Evolutionary conservation across 345 rosid species (phyloP), one percentile per base, ranked within the genome.

Genomic region (Microthlaspi erraticum): DNA sequence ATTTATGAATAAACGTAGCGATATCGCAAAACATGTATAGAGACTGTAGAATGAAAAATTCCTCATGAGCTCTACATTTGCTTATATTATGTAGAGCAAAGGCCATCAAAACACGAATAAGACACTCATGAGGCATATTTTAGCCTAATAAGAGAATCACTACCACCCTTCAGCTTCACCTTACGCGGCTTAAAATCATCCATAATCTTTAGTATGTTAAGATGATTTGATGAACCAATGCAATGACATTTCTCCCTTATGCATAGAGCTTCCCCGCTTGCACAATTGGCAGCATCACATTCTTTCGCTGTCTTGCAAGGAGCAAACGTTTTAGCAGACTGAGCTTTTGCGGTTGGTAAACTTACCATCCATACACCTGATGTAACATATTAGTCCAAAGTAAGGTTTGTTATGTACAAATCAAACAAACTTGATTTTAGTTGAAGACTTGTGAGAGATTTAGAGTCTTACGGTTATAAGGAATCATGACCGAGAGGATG

Each of bases 281-380:
- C 56, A 3, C 68, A 48, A 48, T 64, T 64, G 68, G 57, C 13
- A 34, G 68, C 57, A 34, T 49, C 54, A 26, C 69, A 49, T 49
- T 64, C 36, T 20, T 64, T 36, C 49, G 13, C 8, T 13, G 11
- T 34, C 68, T 34, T 48, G 32, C 68, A 64, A 34, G 57, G 68
- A 16, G 42, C 8, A 64, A 64, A 64, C 10, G 13, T 33, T 18
- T 36, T 4, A 33, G 26, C 2, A 46, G 42, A 46, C 56, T 12
- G 56, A 63, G 43, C 32, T 12, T 12, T 19, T 64, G 45, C 16
- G 55, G 55, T 46, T 34, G 44, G 33, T 48, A 34, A 7, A 36
- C 9, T 32, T 11, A 36, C 13, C 18, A 48, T 48, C 34, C 14
- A 49, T 13, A 41, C 10, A 64, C 49, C 69, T 64, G 36, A 13